phyloP scores from a whole-genome alignment of 2,329 filamentous ascomycete species.

The Ciborinia camelliae region DNA sequence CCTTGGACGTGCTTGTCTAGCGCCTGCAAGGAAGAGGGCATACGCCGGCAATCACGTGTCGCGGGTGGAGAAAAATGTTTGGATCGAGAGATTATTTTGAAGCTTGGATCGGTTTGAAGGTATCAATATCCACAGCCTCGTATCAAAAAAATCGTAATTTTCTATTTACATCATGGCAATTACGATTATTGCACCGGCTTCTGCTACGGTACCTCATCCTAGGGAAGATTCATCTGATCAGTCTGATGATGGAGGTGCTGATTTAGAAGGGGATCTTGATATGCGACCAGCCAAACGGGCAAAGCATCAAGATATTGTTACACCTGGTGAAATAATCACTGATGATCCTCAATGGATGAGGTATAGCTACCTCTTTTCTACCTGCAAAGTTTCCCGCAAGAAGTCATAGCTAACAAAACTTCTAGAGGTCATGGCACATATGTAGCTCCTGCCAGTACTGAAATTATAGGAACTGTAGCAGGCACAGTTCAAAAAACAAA shows the following conservation, averaged over 20 bases:
- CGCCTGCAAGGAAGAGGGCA: too few species aligned
- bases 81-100: neutral
- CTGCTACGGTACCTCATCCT: conserved; percentile 27
- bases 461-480: conserved; percentile 85
- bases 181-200: conserved; percentile 37
- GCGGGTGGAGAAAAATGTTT: too few species aligned
- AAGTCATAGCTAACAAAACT: conserved; percentile 24
- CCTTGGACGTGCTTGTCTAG: too few species aligned
- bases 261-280: conserved; percentile 38
- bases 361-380: conserved; percentile 40
- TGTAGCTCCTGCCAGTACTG: conserved; percentile 56
- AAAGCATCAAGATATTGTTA: conserved; percentile 60
- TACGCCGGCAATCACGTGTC: too few species aligned
- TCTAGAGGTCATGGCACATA: conserved; percentile 91
- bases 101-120: neutral
- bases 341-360: conserved; percentile 96
- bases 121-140: conserved; percentile 17
- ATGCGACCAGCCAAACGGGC: conserved; percentile 46
- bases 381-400: neutral
- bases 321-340: conserved; percentile 84
- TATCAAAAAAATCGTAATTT: conserved; percentile 4
- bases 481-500: conserved; percentile 91
- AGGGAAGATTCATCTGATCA: conserved; percentile 23
- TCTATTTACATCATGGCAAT: conserved; percentile 34
- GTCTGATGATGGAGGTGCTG: conserved; percentile 36